These are phyloP conservation scores for Podila epigama DNA, from an alignment of 192 early-diverging fungal species.

Conservation along the genomic window DNA sequence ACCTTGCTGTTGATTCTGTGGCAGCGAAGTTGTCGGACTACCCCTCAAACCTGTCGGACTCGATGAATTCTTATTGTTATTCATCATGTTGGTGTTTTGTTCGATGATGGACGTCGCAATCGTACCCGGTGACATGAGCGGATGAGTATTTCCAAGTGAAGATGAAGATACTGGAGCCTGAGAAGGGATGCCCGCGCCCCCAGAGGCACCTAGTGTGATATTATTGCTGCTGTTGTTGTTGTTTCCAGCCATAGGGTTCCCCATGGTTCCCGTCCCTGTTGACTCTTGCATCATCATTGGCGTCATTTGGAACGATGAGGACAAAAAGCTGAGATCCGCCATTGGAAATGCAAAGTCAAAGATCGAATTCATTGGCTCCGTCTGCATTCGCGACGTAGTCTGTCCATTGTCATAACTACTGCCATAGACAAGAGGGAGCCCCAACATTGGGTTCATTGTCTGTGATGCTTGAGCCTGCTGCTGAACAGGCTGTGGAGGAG, in stretches of 20 bases:
- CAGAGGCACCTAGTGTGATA: too few species aligned
- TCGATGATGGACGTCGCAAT: not conserved
- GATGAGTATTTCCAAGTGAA: not conserved
- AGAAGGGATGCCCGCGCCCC: too few species aligned
- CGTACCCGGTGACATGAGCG: not conserved
- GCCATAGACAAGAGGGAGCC: slow-evolving; percentile 32
- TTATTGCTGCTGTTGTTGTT: not conserved
- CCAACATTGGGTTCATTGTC: slow-evolving; percentile 1
- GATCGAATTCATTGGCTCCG: slow-evolving; percentile 30
- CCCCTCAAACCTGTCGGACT: not conserved
- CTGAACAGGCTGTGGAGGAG: not conserved
- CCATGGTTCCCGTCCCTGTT: not conserved
- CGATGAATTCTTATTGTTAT: not conserved
- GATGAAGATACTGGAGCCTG: too few species aligned
- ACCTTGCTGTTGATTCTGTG: slow-evolving; percentile 13
- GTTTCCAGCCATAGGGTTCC: not conserved
- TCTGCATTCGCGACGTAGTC: slow-evolving; percentile 19
- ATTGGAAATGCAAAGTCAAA: slow-evolving; percentile 44
- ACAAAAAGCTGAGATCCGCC: slow-evolving; percentile 37
- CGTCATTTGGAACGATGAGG: slow-evolving; percentile 36
- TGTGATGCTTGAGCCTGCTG: not conserved
- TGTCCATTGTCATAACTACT: slow-evolving; percentile 31
- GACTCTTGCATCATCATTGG: slow-evolving; percentile 41
- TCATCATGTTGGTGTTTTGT: slow-evolving; percentile 4
- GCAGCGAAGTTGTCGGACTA: slow-evolving; percentile 4